A percentile compares a stretch with the other conserved stretches of the same genome.
phyloP scores from a whole-genome alignment of 2,329 filamentous ascomycete genomes.

The Chaetomiaceae sp. region DNA sequence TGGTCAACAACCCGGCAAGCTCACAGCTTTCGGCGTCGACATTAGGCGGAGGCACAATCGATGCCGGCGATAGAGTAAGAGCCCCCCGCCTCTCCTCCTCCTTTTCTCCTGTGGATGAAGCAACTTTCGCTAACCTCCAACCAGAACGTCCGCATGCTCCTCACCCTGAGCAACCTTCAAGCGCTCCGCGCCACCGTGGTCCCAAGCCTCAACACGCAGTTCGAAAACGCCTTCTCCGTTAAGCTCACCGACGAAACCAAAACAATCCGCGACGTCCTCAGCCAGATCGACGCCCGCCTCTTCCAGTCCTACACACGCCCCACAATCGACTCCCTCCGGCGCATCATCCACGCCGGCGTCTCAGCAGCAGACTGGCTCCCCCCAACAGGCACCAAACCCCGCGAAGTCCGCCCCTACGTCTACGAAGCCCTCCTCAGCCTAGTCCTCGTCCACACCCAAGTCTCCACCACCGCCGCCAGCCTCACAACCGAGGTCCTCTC shows the following conservation, averaged over 20 bases:
- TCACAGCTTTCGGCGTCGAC: constrained; percentile 31
- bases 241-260: constrained; percentile 91
- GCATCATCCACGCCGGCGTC: constrained; percentile 70
- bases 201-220: constrained; percentile 82
- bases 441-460: constrained; percentile 87
- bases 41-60: constrained; percentile 43
- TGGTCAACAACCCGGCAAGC: constrained; percentile 26
- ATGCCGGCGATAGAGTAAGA: constrained; percentile 54
- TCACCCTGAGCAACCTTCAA: constrained; percentile 90
- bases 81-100: background rate
- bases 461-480: constrained; percentile 70
- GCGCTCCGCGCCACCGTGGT: constrained; percentile 76
- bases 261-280: constrained; percentile 83
- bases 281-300: constrained; percentile 83
- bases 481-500: constrained; percentile 79
- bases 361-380: constrained; percentile 68
- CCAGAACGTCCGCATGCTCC: constrained; percentile 84
- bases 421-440: constrained; percentile 81
- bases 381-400: constrained; percentile 50
- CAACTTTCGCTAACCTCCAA: background rate
- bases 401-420: constrained; percentile 79
- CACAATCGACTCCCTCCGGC: constrained; percentile 60
- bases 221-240: constrained; percentile 89
- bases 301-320: constrained; percentile 90
- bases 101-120: no score